Conservation (phyloP, 768 basidiomycete genomes). For the Calvatia gigantea region DNA sequence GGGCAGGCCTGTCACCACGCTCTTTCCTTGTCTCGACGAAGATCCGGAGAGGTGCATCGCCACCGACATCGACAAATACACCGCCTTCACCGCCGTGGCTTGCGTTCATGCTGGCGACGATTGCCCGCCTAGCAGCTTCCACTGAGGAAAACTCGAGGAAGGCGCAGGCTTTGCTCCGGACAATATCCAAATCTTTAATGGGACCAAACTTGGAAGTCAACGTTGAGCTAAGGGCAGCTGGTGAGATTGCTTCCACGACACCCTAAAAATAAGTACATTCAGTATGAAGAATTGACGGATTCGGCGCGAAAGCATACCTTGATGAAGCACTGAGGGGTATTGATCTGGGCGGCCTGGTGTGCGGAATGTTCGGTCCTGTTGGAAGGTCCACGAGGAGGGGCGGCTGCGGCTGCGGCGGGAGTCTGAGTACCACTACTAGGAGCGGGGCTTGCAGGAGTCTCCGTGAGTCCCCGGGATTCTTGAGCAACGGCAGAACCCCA, state of each 20-base stretch:
- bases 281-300: background rate
- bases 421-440: conserved; percentile 39
- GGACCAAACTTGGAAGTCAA: conserved; percentile 70
- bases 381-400: conserved; percentile 28
- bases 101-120: conserved; percentile 63
- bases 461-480: conserved; percentile 73
- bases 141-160: conserved; percentile 85
- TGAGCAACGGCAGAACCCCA: conserved; percentile 84
- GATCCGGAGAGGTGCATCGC: conserved; percentile 53
- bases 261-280: conserved; percentile 39
- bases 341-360: conserved; percentile 57
- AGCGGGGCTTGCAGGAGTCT: conserved; percentile 43
- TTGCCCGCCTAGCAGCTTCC: conserved; percentile 84
- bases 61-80: conserved; percentile 68
- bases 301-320: conserved; percentile 51
- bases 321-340: conserved; percentile 84
- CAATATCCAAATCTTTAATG: conserved; percentile 86
- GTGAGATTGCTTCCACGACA: conserved; percentile 64
- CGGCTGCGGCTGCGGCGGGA: conserved; percentile 23
- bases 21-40: conserved; percentile 90
- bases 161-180: conserved; percentile 85
- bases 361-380: conserved; percentile 39
- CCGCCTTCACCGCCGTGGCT: conserved; percentile 87
- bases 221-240: conserved; percentile 41
- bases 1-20: conserved; percentile 77